Evolutionary conservation across 2,329 filamentous ascomycete genomes (phyloP).

Genomic region (Fusarium tricinctum): DNA sequence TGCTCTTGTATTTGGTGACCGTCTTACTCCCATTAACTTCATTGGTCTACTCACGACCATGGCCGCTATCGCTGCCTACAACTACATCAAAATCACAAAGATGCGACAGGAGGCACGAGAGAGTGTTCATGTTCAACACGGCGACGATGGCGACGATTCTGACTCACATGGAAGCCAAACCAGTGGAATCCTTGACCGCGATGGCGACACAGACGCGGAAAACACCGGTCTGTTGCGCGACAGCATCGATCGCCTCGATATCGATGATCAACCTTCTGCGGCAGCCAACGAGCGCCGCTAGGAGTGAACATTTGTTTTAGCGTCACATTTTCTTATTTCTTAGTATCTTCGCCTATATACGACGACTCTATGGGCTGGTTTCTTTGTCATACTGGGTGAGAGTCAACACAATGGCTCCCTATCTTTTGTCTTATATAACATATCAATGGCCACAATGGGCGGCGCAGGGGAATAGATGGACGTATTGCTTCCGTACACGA

Average conservation of each 20-base stretch:
- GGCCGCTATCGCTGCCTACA: constrained; percentile 87
- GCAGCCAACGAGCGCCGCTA: constrained; percentile 33
- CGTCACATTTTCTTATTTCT: constrained; percentile 31
- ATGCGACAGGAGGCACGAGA: constrained; percentile 83
- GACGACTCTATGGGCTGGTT: constrained; percentile 28
- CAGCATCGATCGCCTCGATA: constrained; percentile 55
- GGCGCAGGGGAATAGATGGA: constrained; percentile 26
- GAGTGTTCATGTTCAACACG: constrained; percentile 62
- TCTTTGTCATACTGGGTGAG: constrained; percentile 26
- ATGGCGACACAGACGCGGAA: constrained; percentile 61
- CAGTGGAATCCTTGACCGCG: constrained; percentile 59
- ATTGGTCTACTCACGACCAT: constrained; percentile 91
- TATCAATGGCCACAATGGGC: constrained; percentile 24
- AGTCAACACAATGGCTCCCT: constrained; percentile 19
- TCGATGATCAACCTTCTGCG: constrained; percentile 51
- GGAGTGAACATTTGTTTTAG: constrained; percentile 33
- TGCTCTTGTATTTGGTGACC: constrained; percentile 88
- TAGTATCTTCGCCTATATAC: constrained; percentile 31
- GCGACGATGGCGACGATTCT: constrained; percentile 50
- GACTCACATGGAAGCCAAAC: constrained; percentile 55
- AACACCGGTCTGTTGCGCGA: constrained; percentile 61
- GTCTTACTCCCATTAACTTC: constrained; percentile 88
- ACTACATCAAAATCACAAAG: constrained; percentile 91
- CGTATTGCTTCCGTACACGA: constrained; percentile 7
- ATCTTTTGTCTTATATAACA: constrained; percentile 42